Evolutionary conservation across 2,329 filamentous ascomycete genomes (phyloP), one percentile per base, ranked within the genome.

Genomic region (Fusarium coicis): DNA sequence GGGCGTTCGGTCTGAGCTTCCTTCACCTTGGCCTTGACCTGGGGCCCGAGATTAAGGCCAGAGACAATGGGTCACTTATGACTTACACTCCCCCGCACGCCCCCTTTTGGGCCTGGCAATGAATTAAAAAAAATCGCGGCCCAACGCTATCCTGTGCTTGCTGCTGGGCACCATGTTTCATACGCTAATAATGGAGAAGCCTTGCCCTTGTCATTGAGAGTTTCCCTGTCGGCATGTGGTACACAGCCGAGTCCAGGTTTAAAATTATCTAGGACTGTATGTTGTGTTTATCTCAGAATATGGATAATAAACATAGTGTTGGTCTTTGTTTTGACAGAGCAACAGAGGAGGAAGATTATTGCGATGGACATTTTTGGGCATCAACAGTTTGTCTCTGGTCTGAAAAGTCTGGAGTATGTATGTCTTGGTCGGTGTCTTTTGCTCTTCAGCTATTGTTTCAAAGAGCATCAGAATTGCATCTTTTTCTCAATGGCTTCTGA

Each of bases 31-130:
- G 42, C 39, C 56, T 60, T 57, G 63, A 58, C 60, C 59, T 66
- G 63, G 65, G 74, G 68, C 65, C 76, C 67, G 76, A 77, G 74
- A 77, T 77, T 77, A 77, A 74, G 76, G 73, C 73, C 73, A 77
- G 55, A 59, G 63, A 63, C 49, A 72, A 73, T 76, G 70, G 76
- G 73, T 70, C 73, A 68, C 76, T 34, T 39, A 34, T 21, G 40
- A 58, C 47, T 28, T 36, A 46, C 68, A 68, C 49, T 59, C 44
- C 53, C 73, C 73, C 73, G 67, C 71, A 57, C 70, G 66, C 63
- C 62, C 68, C 70, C 71, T 52, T 54, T 77, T 69, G 64, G 74
- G 69, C 64, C 71, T 61, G 67, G 66, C 56, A 76, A 75, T 77
- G 73, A 72, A 65, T 44, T 32, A 12, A 42, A 28, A 30, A 28